Evolutionary conservation across 2,329 filamentous ascomycete species (phyloP), one percentile per base, ranked within the genome.

Genomic region (Nigrograna mackinnonii): DNA sequence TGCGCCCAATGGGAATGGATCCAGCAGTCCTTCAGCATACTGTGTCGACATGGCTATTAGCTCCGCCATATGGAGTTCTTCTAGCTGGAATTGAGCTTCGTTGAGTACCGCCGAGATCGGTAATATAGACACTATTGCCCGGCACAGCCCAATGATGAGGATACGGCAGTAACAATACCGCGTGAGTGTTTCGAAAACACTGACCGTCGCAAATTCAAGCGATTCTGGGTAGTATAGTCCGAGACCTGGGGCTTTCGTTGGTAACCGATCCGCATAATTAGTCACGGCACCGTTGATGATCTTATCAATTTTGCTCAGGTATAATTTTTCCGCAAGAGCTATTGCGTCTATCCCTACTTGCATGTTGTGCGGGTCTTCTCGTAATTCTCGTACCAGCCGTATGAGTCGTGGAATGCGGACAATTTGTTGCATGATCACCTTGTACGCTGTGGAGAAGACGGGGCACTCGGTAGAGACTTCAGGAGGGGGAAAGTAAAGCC

Each of bases 111-210:
- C 9, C 12, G 35, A 41, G 22, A 43, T 39, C 2, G 39, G 37
- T 6, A 36, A 37, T 12, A 37, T 22, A 6, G 6, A 22, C 6
- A 22, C 32, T 22, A 46, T 18, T 17, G 13, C 35, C 24, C 11
- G 28, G 28, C 44, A 48, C 9, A 43, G 19, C 4, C 39, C 28
- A n/a, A 38, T 26, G 22, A 43, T 17, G 14, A 48, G 18, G 2
- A 50, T 31, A n/a, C 48, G 39, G 22, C 43, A 45, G 22, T 40
- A 43, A 17, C n/a, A 50, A 34, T 47, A 46, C 4, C 39, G 48
- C 18, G 24, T 38, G 2, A 44, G 5, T 6, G 22, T 20, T 32
- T 46, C 46, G 28, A 46, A 43, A 3, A 35, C 34, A 18, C 35
- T 43, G 22, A 41, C 14, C 19, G 34, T 30, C 13, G 28, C 6